phyloP scores from a whole-genome alignment of 2,329 filamentous ascomycete genomes.

The Gyromitra esculenta region DNA sequence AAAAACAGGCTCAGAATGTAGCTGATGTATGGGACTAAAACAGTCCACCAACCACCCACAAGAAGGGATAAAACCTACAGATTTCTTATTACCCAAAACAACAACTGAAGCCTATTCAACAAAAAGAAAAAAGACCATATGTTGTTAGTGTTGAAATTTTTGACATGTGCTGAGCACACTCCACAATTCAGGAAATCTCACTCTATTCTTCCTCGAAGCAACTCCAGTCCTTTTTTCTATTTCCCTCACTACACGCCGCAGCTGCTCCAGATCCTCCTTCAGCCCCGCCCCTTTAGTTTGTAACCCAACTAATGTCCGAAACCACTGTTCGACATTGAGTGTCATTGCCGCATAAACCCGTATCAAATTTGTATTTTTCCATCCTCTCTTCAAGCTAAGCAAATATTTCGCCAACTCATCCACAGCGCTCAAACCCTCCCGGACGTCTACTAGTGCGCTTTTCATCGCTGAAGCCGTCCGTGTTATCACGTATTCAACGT shows the following conservation, averaged over 20 bases:
- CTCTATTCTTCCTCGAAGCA: constrained; percentile 80
- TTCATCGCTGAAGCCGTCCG: constrained; percentile 79
- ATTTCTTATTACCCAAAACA: constrained; percentile 24
- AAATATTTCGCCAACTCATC: constrained; percentile 81
- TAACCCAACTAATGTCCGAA: constrained; percentile 78
- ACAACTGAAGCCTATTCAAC: constrained; percentile 26
- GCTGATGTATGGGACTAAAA: background rate
- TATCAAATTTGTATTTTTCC: constrained; percentile 70
- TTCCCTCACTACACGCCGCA: constrained; percentile 80
- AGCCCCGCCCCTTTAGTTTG: constrained; percentile 77
- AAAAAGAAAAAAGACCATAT: constrained; percentile 4
- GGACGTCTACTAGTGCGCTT: constrained; percentile 80
- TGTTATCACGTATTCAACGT: constrained; percentile 88
- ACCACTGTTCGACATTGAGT: constrained; percentile 91
- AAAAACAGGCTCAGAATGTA: background rate
- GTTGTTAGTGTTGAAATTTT: background rate
- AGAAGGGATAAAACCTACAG: constrained; percentile 26
- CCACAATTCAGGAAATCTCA: constrained; percentile 59
- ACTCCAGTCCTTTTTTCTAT: constrained; percentile 86
- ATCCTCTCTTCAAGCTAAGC: constrained; percentile 70
- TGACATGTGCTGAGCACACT: background rate
- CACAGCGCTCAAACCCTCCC: constrained; percentile 79
- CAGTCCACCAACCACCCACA: constrained; percentile 1
- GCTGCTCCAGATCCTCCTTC: constrained; percentile 74
- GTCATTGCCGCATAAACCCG: constrained; percentile 90